Percentiles rank a stretch among this genome's conserved stretches.
phyloP scores from a whole-genome alignment of 805 yeast genomes.

The Candida krabiensis region DNA sequence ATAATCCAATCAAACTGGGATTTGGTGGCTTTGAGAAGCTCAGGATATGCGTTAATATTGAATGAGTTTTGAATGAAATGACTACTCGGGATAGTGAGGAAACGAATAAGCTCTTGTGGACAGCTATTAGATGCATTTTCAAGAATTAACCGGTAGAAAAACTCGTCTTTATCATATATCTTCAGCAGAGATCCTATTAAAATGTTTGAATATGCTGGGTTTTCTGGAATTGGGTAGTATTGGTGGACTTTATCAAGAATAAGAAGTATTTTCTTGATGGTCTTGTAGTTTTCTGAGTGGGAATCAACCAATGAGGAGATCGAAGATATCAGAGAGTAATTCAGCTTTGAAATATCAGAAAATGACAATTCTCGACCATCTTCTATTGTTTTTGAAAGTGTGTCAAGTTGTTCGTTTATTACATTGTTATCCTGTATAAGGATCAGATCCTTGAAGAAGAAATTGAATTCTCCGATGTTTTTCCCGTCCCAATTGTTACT shows the following conservation, averaged over 20 bases:
- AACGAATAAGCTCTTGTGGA: constrained; percentile 5
- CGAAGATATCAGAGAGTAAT: constrained; percentile 1
- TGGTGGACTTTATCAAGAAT: constrained; percentile 5
- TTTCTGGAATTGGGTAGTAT: neutral
- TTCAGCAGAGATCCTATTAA: constrained; percentile 7
- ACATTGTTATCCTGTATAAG: constrained; percentile 6
- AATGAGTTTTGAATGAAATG: constrained; percentile 7
- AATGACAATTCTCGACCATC: neutral
- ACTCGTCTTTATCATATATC: constrained; percentile 8
- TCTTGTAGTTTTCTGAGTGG: neutral
- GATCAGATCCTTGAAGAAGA: constrained; percentile 27
- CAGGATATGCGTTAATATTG: neutral
- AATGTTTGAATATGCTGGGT: constrained; percentile 1
- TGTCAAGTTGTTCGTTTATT: constrained; percentile 10
- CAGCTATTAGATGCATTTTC: constrained; percentile 5
- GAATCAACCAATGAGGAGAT: neutral
- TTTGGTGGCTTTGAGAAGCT: constrained; percentile 1
- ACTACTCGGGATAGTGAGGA: constrained; percentile 6
- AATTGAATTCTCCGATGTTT: constrained; percentile 28
- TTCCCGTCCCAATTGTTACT: constrained; percentile 25
- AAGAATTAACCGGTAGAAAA: constrained; percentile 3
- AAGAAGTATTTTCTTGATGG: constrained; percentile 2
- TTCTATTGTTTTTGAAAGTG: neutral
- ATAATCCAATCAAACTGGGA: constrained; percentile 14
- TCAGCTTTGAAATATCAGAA: constrained; percentile 1